Conservation (phyloP, 1,284 basidiomycete genomes). For the Ceratobasidium sp. region DNA sequence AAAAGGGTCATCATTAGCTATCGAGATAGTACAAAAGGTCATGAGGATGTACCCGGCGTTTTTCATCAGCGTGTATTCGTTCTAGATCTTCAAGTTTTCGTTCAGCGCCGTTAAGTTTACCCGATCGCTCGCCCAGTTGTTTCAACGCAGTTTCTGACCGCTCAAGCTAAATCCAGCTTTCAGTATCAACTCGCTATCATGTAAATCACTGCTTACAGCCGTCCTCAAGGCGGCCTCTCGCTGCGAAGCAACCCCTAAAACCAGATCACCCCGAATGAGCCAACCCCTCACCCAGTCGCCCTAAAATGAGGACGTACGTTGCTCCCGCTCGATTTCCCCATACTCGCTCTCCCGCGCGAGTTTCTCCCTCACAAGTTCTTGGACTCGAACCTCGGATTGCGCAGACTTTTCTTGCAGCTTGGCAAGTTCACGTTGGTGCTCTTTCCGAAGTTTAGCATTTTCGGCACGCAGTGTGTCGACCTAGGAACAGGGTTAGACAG, state of each 20-base stretch:
- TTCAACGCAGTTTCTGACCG: constrained; percentile 49
- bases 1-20: constrained; percentile 1
- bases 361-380: constrained; percentile 47
- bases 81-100: constrained; percentile 77
- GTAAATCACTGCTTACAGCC: constrained; percentile 25
- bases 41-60: constrained; percentile 67
- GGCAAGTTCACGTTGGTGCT: constrained; percentile 26
- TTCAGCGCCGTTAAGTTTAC: constrained; percentile 61
- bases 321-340: constrained; percentile 38
- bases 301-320: constrained; percentile 30
- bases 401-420: constrained; percentile 36
- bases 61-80: constrained; percentile 72
- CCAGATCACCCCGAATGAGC: not conserved
- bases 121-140: constrained; percentile 47
- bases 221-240: constrained; percentile 42
- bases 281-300: constrained; percentile 12
- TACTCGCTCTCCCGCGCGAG: constrained; percentile 42
- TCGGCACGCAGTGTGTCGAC: constrained; percentile 46
- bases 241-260: constrained; percentile 37
- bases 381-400: constrained; percentile 34
- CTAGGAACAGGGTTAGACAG: constrained; percentile 7
- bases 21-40: constrained; percentile 11
- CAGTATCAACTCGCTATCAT: constrained; percentile 14
- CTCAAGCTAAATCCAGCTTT: constrained; percentile 48
- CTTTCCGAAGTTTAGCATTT: constrained; percentile 46